Evolutionary conservation across 129 eudicot species (phyloP).

Genomic region (carrot (Daucus carota)): DNA sequence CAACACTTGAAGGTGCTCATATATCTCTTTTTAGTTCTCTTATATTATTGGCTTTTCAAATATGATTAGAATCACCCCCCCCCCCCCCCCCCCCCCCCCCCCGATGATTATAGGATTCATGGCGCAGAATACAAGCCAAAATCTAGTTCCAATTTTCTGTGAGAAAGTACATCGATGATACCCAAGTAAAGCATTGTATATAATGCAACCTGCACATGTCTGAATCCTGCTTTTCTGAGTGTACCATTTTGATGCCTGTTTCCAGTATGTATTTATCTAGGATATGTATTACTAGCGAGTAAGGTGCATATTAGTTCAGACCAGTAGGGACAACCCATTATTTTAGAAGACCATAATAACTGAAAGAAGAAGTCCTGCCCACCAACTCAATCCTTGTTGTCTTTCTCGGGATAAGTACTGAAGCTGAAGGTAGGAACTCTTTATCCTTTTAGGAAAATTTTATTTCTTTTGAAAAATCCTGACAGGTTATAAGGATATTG

Average conservation of each 20-base stretch:
- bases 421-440: background rate
- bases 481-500: too few relatives aligned
- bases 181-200: background rate
- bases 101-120: background rate
- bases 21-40: constrained; percentile 18
- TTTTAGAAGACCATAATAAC: background rate
- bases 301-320: background rate
- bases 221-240: background rate
- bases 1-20: constrained; percentile 85
- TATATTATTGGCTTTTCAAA: background rate
- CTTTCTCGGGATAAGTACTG: too few relatives aligned
- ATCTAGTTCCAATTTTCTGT: background rate
- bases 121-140: background rate
- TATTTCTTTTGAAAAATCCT: too few relatives aligned
- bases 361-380: background rate
- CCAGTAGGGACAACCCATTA: background rate
- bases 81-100: too few relatives aligned
- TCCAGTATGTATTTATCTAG: background rate
- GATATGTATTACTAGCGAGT: background rate
- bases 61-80: background rate
- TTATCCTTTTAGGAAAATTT: background rate
- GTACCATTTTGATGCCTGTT: background rate
- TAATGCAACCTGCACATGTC: background rate
- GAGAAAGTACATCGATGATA: background rate
- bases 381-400: background rate